Percentiles rank a stretch among this genome's conserved stretches.
Evolutionary conservation across 169 alveolate species (phyloP).

Genomic region (Eimeria sp.): DNA sequence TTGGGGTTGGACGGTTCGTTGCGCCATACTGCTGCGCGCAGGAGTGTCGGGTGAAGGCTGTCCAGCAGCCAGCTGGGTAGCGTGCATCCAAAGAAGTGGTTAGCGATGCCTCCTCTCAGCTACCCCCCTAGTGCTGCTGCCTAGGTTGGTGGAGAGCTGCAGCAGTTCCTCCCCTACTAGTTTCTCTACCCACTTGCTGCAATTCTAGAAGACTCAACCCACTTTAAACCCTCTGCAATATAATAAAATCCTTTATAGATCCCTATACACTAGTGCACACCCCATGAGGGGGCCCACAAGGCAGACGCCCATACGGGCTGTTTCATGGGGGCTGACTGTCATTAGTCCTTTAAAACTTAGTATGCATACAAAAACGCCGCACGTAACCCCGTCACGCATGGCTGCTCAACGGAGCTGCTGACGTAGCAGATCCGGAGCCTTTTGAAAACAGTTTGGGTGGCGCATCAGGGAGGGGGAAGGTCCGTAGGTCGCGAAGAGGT

Average conservation of each 20-base stretch:
- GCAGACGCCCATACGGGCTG: not conserved
- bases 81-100: not conserved
- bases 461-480: slow-evolving; percentile 31
- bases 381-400: not conserved
- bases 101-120: not conserved
- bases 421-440: slow-evolving; percentile 15
- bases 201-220: not conserved
- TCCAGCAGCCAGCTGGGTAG: not conserved
- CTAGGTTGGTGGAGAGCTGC: not conserved
- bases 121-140: not conserved
- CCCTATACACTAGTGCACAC: not conserved
- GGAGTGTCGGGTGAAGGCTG: not conserved
- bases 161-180: not conserved
- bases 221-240: not conserved
- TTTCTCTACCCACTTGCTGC: not conserved
- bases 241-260: not conserved
- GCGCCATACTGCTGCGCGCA: not conserved
- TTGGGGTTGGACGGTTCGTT: not conserved
- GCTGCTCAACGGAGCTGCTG: not conserved
- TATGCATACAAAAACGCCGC: not conserved
- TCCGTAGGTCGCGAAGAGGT: slow-evolving; percentile 38
- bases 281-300: not conserved
- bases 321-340: not conserved
- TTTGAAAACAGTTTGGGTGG: slow-evolving; percentile 39
- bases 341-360: not conserved